Conservation (phyloP, 2,329 filamentous ascomycete genomes). For the Diaporthe citriasiana region DNA sequence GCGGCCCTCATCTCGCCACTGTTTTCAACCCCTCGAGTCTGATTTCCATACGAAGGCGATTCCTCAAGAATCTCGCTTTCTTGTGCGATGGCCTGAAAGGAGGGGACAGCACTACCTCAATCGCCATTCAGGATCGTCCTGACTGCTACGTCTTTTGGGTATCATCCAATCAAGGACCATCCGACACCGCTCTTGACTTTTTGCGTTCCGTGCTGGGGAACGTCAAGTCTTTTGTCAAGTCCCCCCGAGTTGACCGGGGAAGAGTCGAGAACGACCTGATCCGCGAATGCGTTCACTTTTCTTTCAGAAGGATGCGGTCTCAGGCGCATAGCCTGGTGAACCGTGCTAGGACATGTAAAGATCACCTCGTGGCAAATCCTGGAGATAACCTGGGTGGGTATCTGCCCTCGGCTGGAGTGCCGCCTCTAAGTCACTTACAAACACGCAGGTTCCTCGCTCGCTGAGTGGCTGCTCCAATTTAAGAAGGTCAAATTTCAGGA, state of each 20-base stretch:
- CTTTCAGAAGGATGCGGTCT: background rate
- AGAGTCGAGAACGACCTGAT: conserved; percentile 43
- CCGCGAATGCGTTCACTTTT: conserved; percentile 40
- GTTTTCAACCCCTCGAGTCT: conserved; percentile 10
- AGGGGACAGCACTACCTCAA: conserved; percentile 59
- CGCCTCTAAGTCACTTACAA: background rate
- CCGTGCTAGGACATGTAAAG: background rate
- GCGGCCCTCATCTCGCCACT: conserved; percentile 47
- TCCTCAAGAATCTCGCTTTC: conserved; percentile 58
- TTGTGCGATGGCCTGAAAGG: conserved; percentile 63
- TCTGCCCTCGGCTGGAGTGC: too few relatives aligned
- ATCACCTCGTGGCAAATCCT: background rate
- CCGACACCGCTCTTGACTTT: conserved; percentile 49
- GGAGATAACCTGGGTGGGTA: background rate
- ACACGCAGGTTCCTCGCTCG: background rate
- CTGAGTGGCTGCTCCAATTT: conserved; percentile 38
- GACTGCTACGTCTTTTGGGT: conserved; percentile 58
- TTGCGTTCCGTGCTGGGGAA: conserved; percentile 47
- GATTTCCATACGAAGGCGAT: conserved; percentile 45
- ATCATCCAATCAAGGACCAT: conserved; percentile 54
- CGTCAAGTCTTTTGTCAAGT: conserved; percentile 19
- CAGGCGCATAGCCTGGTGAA: conserved; percentile 15
- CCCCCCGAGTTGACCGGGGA: background rate
- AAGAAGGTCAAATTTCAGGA: background rate
- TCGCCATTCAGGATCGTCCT: conserved; percentile 55